Conservation (phyloP, 2,329 filamentous ascomycete genomes). For the Fusarium piperis region DNA sequence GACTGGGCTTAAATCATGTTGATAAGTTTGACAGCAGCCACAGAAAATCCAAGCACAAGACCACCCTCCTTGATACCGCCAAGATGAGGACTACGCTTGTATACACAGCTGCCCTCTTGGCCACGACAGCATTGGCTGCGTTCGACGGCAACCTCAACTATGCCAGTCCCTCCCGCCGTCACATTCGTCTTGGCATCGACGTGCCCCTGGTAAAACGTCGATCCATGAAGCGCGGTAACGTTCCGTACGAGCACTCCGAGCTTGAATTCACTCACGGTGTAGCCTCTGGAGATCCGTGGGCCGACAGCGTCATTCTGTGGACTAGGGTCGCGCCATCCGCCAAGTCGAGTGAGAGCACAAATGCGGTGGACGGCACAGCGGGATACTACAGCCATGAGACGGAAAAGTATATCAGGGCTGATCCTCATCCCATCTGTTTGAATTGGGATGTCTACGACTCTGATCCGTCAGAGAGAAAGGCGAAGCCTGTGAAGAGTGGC, state of each 20-base stretch:
- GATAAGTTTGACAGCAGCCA: not conserved
- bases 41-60: not conserved
- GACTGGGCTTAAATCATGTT: conserved; percentile 6
- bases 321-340: conserved; percentile 57
- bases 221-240: conserved; percentile 18
- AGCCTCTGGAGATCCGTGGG: conserved; percentile 59
- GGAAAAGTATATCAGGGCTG: conserved; percentile 49
- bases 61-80: not conserved
- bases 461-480: conserved; percentile 48
- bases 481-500: conserved; percentile 62
- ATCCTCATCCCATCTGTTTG: conserved; percentile 68
- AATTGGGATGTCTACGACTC: conserved; percentile 66
- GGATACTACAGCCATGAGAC: conserved; percentile 60
- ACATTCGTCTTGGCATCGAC: conserved; percentile 71
- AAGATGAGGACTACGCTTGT: conserved; percentile 11
- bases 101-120: conserved; percentile 9
- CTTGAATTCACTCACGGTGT: conserved; percentile 74
- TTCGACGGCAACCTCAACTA: conserved; percentile 70
- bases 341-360: conserved; percentile 57
- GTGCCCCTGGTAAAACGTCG: conserved; percentile 53
- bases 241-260: conserved; percentile 25
- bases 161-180: conserved; percentile 71
- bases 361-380: conserved; percentile 48
- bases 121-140: conserved; percentile 9
- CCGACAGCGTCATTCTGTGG: conserved; percentile 68